Evolutionary conservation across 768 basidiomycete genomes (phyloP).

Genomic region (Xerocomellus dryophilus): DNA sequence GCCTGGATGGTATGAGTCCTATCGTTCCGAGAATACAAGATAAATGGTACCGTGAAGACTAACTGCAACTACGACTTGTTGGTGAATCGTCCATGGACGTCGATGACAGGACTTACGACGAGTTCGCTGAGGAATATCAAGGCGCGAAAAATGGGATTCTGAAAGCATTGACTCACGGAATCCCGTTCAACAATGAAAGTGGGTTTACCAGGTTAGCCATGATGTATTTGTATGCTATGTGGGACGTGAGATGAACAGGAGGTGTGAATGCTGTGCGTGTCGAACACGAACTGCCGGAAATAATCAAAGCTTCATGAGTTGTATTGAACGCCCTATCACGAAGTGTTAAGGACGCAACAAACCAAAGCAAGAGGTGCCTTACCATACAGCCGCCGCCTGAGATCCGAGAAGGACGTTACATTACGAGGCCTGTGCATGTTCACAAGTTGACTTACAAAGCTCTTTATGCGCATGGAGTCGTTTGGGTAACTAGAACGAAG

Average conservation of each 20-base stretch:
- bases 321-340: conserved; percentile 4
- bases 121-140: conserved; percentile 1
- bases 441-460: conserved; percentile 3
- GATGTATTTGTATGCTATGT: conserved; percentile 8
- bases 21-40: neutral
- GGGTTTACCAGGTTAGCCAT: neutral
- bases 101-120: neutral
- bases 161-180: conserved; percentile 2
- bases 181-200: neutral
- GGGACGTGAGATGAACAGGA: neutral
- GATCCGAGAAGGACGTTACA: neutral
- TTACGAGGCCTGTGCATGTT: neutral
- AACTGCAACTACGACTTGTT: conserved; percentile 5
- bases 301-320: conserved; percentile 3
- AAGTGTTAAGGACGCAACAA: neutral
- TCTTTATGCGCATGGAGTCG: conserved; percentile 3
- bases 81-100: neutral
- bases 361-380: too few species aligned
- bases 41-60: neutral
- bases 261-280: too few species aligned
- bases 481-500: conserved; percentile 1
- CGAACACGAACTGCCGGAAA: conserved; percentile 9
- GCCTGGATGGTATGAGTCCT: conserved; percentile 1
- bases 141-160: neutral
- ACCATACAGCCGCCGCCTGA: conserved; percentile 14